Conservation (phyloP, 2,329 filamentous ascomycete species). For the Xenosphaeropsis pyriputrescens region DNA sequence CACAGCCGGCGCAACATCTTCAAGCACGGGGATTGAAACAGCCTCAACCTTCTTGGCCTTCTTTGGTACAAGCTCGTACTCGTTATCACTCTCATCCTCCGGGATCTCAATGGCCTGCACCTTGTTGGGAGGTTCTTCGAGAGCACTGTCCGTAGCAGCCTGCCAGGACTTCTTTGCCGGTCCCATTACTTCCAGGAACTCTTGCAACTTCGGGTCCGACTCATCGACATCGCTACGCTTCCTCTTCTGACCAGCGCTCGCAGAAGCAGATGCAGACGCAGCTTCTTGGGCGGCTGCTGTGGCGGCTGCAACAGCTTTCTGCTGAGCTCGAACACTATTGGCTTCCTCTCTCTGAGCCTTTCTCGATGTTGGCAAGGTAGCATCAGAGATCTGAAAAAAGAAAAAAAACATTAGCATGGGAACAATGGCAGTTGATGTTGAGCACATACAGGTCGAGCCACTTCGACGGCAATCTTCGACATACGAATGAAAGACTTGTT, state of each 20-base stretch:
- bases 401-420: background rate
- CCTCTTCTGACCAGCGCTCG: constrained; percentile 34
- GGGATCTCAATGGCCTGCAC: constrained; percentile 25
- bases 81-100: constrained; percentile 53
- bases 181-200: constrained; percentile 77
- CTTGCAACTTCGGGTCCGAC: constrained; percentile 66
- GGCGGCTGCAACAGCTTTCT: constrained; percentile 9
- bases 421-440: background rate
- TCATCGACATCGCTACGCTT: constrained; percentile 45
- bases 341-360: constrained; percentile 19
- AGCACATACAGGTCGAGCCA: constrained; percentile 61
- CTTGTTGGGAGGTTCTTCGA: constrained; percentile 25
- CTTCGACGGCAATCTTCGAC: constrained; percentile 83
- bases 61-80: constrained; percentile 53
- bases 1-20: background rate
- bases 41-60: constrained; percentile 25
- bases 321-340: constrained; percentile 7
- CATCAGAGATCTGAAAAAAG: constrained; percentile 18
- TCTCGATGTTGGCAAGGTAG: constrained; percentile 20
- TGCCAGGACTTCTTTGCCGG: constrained; percentile 45
- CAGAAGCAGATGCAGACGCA: constrained; percentile 2
- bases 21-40: constrained; percentile 3
- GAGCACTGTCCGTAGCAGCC: constrained; percentile 27
- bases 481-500: constrained; percentile 91
- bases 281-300: constrained; percentile 21